Evolutionary conservation across 2,329 filamentous ascomycete species (phyloP).

Genomic region (Ceratocystis colombiana): DNA sequence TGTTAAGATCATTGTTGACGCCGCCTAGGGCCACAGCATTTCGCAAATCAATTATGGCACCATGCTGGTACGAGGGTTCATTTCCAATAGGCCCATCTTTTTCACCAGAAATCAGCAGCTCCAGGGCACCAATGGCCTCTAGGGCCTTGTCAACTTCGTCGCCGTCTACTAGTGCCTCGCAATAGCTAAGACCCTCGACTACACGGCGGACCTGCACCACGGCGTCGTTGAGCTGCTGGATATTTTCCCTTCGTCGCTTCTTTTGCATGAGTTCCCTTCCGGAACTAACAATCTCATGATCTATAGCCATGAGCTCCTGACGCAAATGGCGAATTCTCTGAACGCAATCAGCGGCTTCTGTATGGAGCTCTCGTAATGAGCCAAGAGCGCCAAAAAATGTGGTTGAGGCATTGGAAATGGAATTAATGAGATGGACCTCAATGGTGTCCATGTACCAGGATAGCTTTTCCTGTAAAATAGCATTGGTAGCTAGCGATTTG

Average conservation of each 20-base stretch:
- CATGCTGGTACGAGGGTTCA: constrained; percentile 50
- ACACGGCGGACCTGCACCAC: constrained; percentile 74
- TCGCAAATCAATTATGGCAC: constrained; percentile 19
- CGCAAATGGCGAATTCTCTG: constrained; percentile 71
- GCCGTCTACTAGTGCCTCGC: constrained; percentile 70
- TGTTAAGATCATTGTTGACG: constrained; percentile 63
- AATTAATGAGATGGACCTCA: constrained; percentile 91
- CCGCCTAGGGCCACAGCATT: constrained; percentile 31
- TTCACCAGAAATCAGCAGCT: constrained; percentile 70
- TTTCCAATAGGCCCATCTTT: constrained; percentile 35
- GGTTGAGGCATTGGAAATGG: constrained; percentile 88
- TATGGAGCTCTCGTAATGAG: constrained; percentile 79
- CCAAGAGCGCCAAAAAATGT: constrained; percentile 94
- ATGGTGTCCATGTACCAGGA: constrained; percentile 99
- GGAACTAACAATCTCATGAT: constrained; percentile 75
- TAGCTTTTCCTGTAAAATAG: constrained; percentile 92
- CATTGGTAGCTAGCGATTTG: constrained; percentile 88
- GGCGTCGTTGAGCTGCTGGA: constrained; percentile 70
- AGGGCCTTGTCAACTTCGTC: constrained; percentile 77
- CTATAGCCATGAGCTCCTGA: constrained; percentile 67
- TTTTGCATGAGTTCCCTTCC: constrained; percentile 80
- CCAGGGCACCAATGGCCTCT: constrained; percentile 64
- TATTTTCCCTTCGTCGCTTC: constrained; percentile 69
- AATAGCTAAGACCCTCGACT: constrained; percentile 61
- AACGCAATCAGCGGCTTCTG: constrained; percentile 85